phyloP scores from a whole-genome alignment of 2,329 filamentous ascomycete genomes.

The Tothia fuscella region DNA sequence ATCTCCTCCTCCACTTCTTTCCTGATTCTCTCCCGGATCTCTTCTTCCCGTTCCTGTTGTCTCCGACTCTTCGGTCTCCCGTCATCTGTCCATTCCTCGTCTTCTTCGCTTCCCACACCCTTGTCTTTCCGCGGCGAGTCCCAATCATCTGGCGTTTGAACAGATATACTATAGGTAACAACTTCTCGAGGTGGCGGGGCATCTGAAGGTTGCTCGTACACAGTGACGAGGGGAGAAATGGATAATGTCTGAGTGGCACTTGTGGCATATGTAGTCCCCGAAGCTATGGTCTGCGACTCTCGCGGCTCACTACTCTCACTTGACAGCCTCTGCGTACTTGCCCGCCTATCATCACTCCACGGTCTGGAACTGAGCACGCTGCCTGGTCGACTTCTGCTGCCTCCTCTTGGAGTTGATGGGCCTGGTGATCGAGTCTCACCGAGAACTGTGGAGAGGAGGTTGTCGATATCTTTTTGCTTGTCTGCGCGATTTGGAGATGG shows the following conservation, averaged over 20 bases:
- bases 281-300: constrained; percentile 16
- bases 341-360: constrained; percentile 55
- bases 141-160: constrained; percentile 79
- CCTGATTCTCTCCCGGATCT: constrained; percentile 71
- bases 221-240: constrained; percentile 59
- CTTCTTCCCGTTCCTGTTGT: constrained; percentile 75
- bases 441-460: constrained; percentile 71
- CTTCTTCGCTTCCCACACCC: constrained; percentile 36
- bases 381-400: constrained; percentile 61
- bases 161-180: constrained; percentile 93
- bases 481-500: constrained; percentile 58
- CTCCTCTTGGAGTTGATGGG: constrained; percentile 33
- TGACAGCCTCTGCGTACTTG: constrained; percentile 8
- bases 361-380: constrained; percentile 76
- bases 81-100: constrained; percentile 50
- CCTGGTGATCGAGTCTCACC: constrained; percentile 60
- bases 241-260: constrained; percentile 57
- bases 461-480: constrained; percentile 68
- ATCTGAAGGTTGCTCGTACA: constrained; percentile 69
- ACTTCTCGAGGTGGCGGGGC: constrained; percentile 54
- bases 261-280: constrained; percentile 17
- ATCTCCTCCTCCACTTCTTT: constrained; percentile 90
- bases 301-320: constrained; percentile 18
- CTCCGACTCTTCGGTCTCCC: constrained; percentile 17
- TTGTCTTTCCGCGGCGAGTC: constrained; percentile 28